Base-by-base conservation (phyloP, 345 rosid genomes). In the Eucalyptus lansdowneana region DNA sequence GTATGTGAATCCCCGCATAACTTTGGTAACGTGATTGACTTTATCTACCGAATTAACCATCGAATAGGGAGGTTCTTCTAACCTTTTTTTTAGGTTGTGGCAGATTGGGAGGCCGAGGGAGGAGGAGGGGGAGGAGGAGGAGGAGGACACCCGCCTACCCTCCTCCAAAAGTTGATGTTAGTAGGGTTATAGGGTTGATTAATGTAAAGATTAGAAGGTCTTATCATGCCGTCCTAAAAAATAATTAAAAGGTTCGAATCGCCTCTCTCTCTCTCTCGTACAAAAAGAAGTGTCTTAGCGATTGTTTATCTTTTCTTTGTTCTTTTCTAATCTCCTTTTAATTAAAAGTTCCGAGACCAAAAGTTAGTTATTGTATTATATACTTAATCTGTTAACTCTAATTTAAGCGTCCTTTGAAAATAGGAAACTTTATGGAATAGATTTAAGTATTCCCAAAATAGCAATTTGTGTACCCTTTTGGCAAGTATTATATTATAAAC, bases 51-150 rank as follows among this genome's bases (percentile, higher is more conserved):
- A 27, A 62, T 29, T 62, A 29, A 13, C 69, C 31, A 27, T 62
- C 58, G 34, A 27, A 2, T 5, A 11, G 9, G 4, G 11, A 5
- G 3, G 27, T 37, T 37, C 14, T 10, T 3, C 24, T 27, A 0
- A 19, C 83, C 22, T 3, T 47, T 3, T 65, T 62, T 16, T 11
- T 37, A 37, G 14, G 83, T 2, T 37, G 47, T 21, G 14, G 25
- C 7, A 2, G 45, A 37, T 4, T 17, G 11, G 80, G 24, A 19
- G 34, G 31, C 31, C 9, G 24, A 12, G 56, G 42, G 7, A 16
- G 42, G 42, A 31, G 42, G 12, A 31, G 42, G 12, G 16, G 22
- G 40, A 31, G 54, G 7, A 15, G 76, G 42, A 31, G 24, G 80
- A 31, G 22, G 80, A 37, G 11, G 42, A 69, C 22, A 31, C 80